phyloP scores from a whole-genome alignment of 1,284 basidiomycete genomes.

The Apiotrichum veenhuisii region DNA sequence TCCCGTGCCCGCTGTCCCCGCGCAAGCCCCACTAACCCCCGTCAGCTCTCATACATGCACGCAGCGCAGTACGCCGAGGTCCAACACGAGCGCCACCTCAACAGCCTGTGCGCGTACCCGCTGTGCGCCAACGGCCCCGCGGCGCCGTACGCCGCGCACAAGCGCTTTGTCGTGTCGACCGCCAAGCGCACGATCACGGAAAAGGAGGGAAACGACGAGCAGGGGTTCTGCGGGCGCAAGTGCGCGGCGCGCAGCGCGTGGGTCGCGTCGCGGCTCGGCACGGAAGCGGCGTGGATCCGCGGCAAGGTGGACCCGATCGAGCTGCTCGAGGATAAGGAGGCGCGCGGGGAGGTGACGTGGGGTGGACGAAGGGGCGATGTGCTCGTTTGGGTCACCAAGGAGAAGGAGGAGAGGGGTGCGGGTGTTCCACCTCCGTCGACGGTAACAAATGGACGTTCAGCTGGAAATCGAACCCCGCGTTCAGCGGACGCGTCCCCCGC shows the following conservation, averaged over 20 bases:
- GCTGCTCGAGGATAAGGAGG: conserved; percentile 34
- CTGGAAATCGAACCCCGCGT: too few relatives aligned
- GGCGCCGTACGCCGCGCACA: conserved; percentile 23
- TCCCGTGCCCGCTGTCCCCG: neutral
- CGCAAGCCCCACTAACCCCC: neutral
- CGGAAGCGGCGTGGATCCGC: conserved; percentile 34
- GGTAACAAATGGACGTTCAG: too few relatives aligned
- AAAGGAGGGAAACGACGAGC: conserved; percentile 34
- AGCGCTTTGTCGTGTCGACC: conserved; percentile 28
- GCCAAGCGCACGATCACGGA: conserved; percentile 27
- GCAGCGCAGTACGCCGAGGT: conserved; percentile 31
- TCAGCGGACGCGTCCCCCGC: too few relatives aligned
- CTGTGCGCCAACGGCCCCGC: conserved; percentile 30
- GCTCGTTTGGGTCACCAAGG: conserved; percentile 7
- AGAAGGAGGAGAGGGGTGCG: neutral
- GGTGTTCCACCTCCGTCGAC: neutral
- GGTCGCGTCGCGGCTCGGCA: conserved; percentile 26
- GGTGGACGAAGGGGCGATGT: conserved; percentile 10
- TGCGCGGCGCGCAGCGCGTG: conserved; percentile 29
- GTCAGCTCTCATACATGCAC: conserved; percentile 23
- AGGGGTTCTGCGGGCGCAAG: conserved; percentile 31
- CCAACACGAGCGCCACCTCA: conserved; percentile 40
- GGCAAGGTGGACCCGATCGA: conserved; percentile 14
- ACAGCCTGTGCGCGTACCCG: conserved; percentile 38
- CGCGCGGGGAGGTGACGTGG: conserved; percentile 18